Percentiles rank a stretch among this genome's conserved stretches.
Conservation (phyloP, 345 rosid genomes). For the Odontarrhena argentea region DNA sequence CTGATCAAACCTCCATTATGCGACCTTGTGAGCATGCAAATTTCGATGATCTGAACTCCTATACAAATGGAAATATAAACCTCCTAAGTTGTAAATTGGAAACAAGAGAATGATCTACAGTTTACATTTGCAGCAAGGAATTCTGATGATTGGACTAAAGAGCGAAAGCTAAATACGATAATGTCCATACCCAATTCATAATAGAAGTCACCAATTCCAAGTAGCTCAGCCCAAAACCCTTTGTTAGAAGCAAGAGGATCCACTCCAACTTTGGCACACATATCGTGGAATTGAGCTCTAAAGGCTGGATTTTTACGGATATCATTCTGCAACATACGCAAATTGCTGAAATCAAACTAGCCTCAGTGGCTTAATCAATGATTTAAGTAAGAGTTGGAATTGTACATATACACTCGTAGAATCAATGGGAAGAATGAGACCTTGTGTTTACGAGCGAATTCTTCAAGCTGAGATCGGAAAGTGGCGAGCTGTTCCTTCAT, state of each 20-base stretch:
- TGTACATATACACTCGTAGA: neutral
- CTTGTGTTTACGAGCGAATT: constrained; percentile 90
- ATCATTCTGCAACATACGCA: constrained; percentile 60
- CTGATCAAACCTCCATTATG: constrained; percentile 80
- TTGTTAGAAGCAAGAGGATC: constrained; percentile 86
- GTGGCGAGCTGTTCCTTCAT: constrained; percentile 91
- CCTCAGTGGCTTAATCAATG: neutral
- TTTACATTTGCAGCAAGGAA: neutral
- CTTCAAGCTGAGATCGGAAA: constrained; percentile 81
- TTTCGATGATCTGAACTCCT: constrained; percentile 82
- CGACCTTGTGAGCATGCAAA: constrained; percentile 75
- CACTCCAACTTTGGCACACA: constrained; percentile 91
- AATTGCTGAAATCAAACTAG: neutral
- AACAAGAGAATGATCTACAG: constrained; percentile 1
- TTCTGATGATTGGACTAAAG: too few relatives aligned
- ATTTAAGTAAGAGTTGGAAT: neutral
- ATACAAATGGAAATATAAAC: constrained; percentile 38
- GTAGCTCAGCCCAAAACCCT: constrained; percentile 84
- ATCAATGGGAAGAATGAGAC: constrained; percentile 53
- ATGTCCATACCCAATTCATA: constrained; percentile 61
- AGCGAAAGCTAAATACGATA: too few relatives aligned
- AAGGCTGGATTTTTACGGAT: constrained; percentile 78
- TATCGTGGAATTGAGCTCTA: constrained; percentile 79
- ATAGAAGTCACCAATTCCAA: constrained; percentile 85
- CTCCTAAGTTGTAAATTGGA: neutral